phyloP scores from a whole-genome alignment of 192 early-diverging fungal genomes.

The Dissophora globulifera region DNA sequence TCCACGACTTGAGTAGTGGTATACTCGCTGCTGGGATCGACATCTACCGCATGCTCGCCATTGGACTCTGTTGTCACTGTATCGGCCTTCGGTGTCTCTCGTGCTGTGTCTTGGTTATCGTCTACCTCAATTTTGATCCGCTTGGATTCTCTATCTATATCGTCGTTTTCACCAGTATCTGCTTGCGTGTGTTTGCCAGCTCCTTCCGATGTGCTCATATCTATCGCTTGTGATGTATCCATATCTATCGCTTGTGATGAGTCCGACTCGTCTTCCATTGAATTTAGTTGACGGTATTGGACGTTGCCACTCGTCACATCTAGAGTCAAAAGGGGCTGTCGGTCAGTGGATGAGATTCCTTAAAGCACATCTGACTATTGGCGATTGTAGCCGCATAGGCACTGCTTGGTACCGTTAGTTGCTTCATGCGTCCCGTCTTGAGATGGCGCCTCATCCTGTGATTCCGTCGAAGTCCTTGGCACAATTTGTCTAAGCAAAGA shows the following conservation, averaged over 20 bases:
- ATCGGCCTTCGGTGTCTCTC: constrained; percentile 6
- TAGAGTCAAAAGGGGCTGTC: too few relatives aligned
- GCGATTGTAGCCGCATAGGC: too few relatives aligned
- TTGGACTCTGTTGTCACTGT: constrained; percentile 10
- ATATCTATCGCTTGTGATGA: not conserved
- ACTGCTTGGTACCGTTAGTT: constrained; percentile 24
- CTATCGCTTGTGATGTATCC: not conserved
- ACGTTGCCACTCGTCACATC: not conserved
- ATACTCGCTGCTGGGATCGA: constrained; percentile 21
- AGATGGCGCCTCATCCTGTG: not conserved
- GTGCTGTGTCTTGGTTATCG: constrained; percentile 29
- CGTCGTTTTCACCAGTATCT: constrained; percentile 8
- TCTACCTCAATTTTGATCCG: constrained; percentile 49
- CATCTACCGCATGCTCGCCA: constrained; percentile 18
- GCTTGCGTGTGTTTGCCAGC: constrained; percentile 14
- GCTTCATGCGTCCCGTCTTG: constrained; percentile 5
- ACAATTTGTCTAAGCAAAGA: constrained; percentile 33
- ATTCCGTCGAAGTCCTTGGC: constrained; percentile 15
- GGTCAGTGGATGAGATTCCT: too few relatives aligned
- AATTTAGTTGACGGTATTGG: not conserved
- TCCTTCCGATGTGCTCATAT: not conserved
- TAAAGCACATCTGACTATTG: too few relatives aligned
- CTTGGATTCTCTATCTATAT: constrained; percentile 15
- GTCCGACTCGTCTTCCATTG: not conserved
- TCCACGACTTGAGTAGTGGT: constrained; percentile 51